Base-by-base conservation (phyloP, 2,329 filamentous ascomycete species). In the Leptodontidium sp. region DNA sequence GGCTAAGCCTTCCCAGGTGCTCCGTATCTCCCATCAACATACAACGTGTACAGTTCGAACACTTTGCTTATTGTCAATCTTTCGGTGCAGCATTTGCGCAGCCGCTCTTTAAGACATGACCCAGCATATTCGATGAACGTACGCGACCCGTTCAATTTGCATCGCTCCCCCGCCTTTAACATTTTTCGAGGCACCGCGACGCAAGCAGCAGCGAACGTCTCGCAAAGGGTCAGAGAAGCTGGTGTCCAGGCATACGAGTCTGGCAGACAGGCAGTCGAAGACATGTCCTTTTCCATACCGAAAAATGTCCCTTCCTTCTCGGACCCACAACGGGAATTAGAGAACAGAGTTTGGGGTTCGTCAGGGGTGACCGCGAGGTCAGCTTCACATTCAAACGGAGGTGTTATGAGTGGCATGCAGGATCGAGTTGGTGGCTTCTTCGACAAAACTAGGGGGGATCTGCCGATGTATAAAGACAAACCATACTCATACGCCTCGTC, bases 381-480 rank as follows among this genome's bases (percentile, higher is more conserved):
- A 40, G 67, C 71, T 24, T 65, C 72, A 35, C 72, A 74, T 63
- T 70, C 70, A 40, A 72, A 73, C 63, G 80, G 75, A 32, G 78
- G 79, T 58, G 74, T 86, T 55, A 77, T 88, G 58, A 81, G 82
- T 68, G 84, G 82, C 59, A 84, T 93, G 49, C 84, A 90, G 61
- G 86, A 87, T 74, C 88, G 87, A 70, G 83, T 93, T 45, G 87
- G 86, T 62, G 85, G 84, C 68, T 85, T 94, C 69, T 90, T 94
- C 71, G 87, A 90, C 47, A 87, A 81, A 29, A 80, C 80, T 76
- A 82, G 43, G 80, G 74, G 79, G 70, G 84, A 88, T 68, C 83
- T 99, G 71, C 96, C 96, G 57, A 94, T 98, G 92, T 99, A 99
- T 84, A 99, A 99, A 82, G 96, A 99, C 82, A 99, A 99, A 80